phyloP scores from a whole-genome alignment of 257 asterid genomes.

The Plectranthus barbatus region DNA sequence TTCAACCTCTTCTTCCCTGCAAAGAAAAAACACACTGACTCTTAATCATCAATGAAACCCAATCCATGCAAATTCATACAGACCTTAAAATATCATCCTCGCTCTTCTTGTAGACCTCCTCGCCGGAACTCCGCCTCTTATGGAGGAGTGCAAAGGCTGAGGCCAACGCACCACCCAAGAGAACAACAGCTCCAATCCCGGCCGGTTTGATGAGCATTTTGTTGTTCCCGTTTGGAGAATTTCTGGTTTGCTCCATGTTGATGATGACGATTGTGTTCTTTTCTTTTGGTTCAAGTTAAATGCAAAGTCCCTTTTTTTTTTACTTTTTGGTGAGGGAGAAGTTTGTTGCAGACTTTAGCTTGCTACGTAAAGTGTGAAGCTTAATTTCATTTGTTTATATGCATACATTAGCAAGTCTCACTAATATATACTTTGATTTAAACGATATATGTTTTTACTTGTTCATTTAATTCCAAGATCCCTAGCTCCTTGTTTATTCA shows the following conservation, averaged over 20 bases:
- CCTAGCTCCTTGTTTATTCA: too few species aligned
- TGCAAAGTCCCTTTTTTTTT: background rate
- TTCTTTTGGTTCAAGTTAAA: background rate
- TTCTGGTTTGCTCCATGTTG: conserved; percentile 16
- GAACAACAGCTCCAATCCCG: conserved; percentile 38
- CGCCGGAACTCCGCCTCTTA: conserved; percentile 24
- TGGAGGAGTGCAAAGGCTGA: conserved; percentile 23
- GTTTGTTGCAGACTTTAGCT: conserved; percentile 15
- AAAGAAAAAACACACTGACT: too few species aligned
- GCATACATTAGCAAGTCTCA: too few species aligned
- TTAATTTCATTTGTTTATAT: too few species aligned
- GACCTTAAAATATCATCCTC: background rate
- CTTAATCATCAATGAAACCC: too few species aligned
- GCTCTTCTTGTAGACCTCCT: conserved; percentile 14
- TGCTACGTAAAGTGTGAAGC: too few species aligned
- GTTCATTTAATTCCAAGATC: too few species aligned
- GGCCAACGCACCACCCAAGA: conserved; percentile 58
- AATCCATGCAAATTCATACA: too few species aligned
- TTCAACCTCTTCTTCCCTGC: background rate
- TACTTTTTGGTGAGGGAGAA: background rate
- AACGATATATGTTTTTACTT: too few species aligned
- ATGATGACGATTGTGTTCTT: background rate
- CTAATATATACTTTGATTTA: too few species aligned
- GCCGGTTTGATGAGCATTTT: conserved; percentile 20
- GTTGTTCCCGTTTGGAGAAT: conserved; percentile 4